Evolutionary conservation across 139 green algal genomes (phyloP).

Genomic region (Chlorella sp.): DNA sequence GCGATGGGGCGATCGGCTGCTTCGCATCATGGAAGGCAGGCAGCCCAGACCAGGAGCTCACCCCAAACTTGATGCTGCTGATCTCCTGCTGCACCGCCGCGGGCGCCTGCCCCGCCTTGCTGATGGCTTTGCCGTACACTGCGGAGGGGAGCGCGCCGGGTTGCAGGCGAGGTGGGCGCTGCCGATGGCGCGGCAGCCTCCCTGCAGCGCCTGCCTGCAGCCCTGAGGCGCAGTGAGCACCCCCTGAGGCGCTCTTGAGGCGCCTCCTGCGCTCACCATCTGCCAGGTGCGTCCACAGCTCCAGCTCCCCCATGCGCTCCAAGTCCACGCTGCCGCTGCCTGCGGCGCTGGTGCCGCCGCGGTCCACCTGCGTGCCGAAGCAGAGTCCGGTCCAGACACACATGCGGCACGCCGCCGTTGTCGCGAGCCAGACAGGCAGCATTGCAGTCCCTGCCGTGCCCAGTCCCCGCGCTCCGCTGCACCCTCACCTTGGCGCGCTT

Average conservation of each 20-base stretch:
- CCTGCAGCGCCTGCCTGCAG: neutral
- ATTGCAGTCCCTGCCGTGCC: neutral
- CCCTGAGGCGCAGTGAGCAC: neutral
- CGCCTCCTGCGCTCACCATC: neutral
- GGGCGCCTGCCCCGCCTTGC: slow-evolving; percentile 8
- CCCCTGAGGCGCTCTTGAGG: neutral
- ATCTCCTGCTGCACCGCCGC: neutral
- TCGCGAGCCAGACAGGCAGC: neutral
- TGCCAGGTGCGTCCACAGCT: slow-evolving; percentile 4
- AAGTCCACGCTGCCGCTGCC: too few species aligned
- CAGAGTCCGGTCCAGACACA: neutral
- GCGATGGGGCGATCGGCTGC: too few species aligned
- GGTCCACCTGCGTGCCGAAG: neutral
- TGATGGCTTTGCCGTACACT: neutral
- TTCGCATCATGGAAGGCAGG: neutral
- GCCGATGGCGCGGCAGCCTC: neutral
- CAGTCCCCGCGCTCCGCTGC: neutral
- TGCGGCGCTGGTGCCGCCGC: neutral
- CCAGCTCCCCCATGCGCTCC: slow-evolving; percentile 9
- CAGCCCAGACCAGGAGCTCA: slow-evolving; percentile 15
- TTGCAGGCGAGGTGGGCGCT: neutral
- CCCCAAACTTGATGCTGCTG: slow-evolving; percentile 6
- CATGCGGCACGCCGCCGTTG: neutral
- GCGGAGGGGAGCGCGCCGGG: neutral
- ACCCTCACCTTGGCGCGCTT: neutral